These are phyloP conservation scores for Violaceomyces palustris DNA, from an alignment of 1,284 basidiomycete species.

Conservation along the genomic window DNA sequence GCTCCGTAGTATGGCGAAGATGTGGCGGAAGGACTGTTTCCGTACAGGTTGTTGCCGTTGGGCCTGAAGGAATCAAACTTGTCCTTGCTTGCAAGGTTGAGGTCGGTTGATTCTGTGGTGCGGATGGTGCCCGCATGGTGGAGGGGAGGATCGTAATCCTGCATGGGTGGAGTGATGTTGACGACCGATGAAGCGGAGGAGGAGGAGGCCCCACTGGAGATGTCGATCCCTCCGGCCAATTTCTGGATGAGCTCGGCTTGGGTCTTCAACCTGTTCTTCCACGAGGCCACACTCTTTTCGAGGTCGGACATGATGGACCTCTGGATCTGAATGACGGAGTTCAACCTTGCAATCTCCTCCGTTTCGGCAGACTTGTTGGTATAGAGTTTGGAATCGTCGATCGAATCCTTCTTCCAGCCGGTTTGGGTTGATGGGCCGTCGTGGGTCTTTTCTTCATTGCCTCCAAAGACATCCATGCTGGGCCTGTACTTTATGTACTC, in stretches of 20 bases:
- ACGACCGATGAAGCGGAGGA: background rate
- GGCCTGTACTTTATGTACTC: constrained; percentile 28
- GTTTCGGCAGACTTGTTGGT: too few relatives aligned
- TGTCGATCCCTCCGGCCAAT: constrained; percentile 13
- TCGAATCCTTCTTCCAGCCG: constrained; percentile 2
- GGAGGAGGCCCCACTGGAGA: background rate
- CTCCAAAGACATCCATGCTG: too few relatives aligned
- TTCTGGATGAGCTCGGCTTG: constrained; percentile 41
- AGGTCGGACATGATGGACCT: constrained; percentile 42
- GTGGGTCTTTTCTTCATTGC: background rate
- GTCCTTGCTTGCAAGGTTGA: too few relatives aligned
- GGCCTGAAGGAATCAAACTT: too few relatives aligned
- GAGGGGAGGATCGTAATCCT: background rate
- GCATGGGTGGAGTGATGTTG: background rate
- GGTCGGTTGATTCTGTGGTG: background rate
- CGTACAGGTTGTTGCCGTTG: too few relatives aligned
- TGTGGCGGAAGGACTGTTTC: background rate
- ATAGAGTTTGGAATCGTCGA: background rate
- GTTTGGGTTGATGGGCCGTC: too few relatives aligned
- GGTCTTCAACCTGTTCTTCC: constrained; percentile 31
- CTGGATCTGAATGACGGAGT: constrained; percentile 37
- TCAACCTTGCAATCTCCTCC: constrained; percentile 42
- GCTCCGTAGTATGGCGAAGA: constrained; percentile 33
- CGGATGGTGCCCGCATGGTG: background rate
- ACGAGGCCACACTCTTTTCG: constrained; percentile 33